A percentile compares a stretch with the other conserved stretches of the same genome.
These are phyloP conservation scores for Botryotinia calthae DNA, from an alignment of 2,329 filamentous ascomycete genomes.

Conservation along the genomic window DNA sequence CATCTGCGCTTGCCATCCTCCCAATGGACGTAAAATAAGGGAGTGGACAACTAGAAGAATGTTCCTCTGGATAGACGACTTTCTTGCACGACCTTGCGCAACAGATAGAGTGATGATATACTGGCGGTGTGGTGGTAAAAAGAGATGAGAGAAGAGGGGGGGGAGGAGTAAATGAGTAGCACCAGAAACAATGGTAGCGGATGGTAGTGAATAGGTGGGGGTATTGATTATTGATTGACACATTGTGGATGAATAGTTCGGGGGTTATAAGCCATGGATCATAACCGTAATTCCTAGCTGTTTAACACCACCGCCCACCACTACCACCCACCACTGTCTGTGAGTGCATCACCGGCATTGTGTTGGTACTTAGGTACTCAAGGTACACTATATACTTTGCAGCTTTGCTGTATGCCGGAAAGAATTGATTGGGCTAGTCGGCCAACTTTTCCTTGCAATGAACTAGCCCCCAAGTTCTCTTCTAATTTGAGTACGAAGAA, in stretches of 20 bases:
- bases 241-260: not conserved
- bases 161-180: not conserved
- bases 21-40: slow-evolving; percentile 1
- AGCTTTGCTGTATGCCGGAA: slow-evolving; percentile 5
- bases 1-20: slow-evolving; percentile 13
- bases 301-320: not conserved
- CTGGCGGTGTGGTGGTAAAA: slow-evolving; percentile 10
- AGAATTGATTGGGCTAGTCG: slow-evolving; percentile 11
- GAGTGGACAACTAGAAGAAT: not conserved
- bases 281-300: slow-evolving; percentile 5
- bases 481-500: not conserved
- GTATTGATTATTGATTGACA: not conserved
- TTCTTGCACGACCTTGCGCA: slow-evolving; percentile 16
- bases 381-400: not conserved
- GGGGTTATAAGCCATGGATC: slow-evolving; percentile 10
- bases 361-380: not conserved
- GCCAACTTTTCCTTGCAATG: slow-evolving; percentile 4
- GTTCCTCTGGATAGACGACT: slow-evolving; percentile 2
- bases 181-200: not conserved
- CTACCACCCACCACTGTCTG: not conserved
- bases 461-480: not conserved
- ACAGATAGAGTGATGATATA: not conserved
- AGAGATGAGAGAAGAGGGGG: slow-evolving; percentile 4
- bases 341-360: not conserved
- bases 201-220: not conserved